Evolutionary conservation across 2,329 filamentous ascomycete genomes (phyloP).

Genomic region (Fusarium buxicola): DNA sequence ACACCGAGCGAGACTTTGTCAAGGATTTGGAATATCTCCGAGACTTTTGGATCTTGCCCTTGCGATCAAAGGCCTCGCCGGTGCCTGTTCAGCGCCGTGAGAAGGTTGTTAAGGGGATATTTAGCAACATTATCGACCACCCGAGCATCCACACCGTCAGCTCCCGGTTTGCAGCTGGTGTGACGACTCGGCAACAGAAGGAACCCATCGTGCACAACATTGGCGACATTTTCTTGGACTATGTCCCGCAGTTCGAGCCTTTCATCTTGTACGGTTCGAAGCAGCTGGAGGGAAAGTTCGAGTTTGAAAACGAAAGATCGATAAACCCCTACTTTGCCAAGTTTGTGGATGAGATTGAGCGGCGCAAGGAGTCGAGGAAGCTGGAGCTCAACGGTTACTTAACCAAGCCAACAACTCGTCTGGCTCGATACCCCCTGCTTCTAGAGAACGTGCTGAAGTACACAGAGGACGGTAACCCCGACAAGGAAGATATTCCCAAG

Average conservation of each 20-base stretch:
- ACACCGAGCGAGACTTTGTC: conserved; percentile 98
- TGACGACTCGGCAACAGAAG: conserved; percentile 92
- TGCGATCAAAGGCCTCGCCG: conserved; percentile 84
- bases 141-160: conserved; percentile 89
- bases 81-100: conserved; percentile 90
- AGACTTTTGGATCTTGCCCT: conserved; percentile 97
- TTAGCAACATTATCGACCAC: conserved; percentile 91
- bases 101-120: conserved; percentile 92
- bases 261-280: conserved; percentile 97
- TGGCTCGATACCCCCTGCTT: conserved; percentile 92
- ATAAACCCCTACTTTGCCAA: conserved; percentile 86
- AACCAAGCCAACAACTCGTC: conserved; percentile 94
- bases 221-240: conserved; percentile 94
- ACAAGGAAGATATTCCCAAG: conserved; percentile 92
- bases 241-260: conserved; percentile 90
- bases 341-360: conserved; percentile 96
- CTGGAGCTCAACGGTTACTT: conserved; percentile 97
- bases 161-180: conserved; percentile 84
- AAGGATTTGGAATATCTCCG: conserved; percentile 98
- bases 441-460: conserved; percentile 93
- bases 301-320: conserved; percentile 95
- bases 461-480: conserved; percentile 87
- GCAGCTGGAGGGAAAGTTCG: conserved; percentile 95
- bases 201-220: conserved; percentile 88
- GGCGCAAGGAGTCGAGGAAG: conserved; percentile 95